A percentile compares a stretch with the other conserved stretches of the same genome.
phyloP scores from a whole-genome alignment of 1,284 basidiomycete species.

The Moesziomyces globuligerus region DNA sequence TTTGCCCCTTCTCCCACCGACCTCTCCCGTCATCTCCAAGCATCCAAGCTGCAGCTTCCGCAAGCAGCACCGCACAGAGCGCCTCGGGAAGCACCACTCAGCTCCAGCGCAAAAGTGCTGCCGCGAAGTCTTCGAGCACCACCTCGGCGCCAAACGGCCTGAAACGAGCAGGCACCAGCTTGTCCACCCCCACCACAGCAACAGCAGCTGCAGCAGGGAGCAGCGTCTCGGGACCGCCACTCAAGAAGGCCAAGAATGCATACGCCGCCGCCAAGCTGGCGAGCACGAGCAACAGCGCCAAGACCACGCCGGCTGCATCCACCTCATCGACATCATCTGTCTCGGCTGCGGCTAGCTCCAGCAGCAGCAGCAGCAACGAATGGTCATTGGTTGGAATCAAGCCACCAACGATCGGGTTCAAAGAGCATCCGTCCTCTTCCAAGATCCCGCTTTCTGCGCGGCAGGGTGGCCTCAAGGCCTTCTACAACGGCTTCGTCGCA shows the following conservation, averaged over 20 bases:
- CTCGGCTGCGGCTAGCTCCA: conserved; percentile 7
- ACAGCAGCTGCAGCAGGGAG: neutral
- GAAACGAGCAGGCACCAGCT: conserved; percentile 16
- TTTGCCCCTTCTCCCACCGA: conserved; percentile 54
- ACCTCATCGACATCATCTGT: conserved; percentile 4
- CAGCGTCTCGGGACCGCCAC: conserved; percentile 15
- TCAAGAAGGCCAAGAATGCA: conserved; percentile 47
- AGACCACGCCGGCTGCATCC: neutral
- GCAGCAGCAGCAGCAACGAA: conserved; percentile 11
- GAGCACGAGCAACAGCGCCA: neutral
- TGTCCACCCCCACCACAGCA: conserved; percentile 1
- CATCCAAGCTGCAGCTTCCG: conserved; percentile 4
- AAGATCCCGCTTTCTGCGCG: conserved; percentile 44
- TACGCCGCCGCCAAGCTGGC: conserved; percentile 23
- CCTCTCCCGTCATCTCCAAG: neutral
- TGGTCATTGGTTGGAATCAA: conserved; percentile 40
- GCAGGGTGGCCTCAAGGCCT: conserved; percentile 47
- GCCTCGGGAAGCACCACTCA: too few species aligned
- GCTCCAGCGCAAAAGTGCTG: neutral
- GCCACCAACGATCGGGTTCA: conserved; percentile 41
- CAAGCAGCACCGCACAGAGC: conserved; percentile 20
- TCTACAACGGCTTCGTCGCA: conserved; percentile 35
- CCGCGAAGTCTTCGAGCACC: neutral
- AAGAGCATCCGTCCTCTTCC: conserved; percentile 41
- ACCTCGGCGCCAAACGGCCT: neutral